Evolutionary conservation across 257 asterid species (phyloP), one percentile per base, ranked within the genome.

Genomic region (Solanum etuberosum): DNA sequence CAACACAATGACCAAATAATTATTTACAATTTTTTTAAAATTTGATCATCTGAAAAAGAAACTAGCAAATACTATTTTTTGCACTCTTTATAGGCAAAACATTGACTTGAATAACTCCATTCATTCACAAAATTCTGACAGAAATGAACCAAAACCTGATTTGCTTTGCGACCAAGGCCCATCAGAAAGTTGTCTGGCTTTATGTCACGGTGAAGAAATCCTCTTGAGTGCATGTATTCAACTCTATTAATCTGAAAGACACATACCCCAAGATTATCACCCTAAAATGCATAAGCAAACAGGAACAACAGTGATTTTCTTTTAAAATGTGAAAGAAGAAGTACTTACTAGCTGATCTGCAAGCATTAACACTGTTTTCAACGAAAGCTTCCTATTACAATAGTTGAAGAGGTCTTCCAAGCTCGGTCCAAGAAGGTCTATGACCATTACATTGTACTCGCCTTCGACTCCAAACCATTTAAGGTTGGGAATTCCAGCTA

Each of bases 141-240:
- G 42, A 80, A 80, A 80, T 80, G 27, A 80, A 80, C 29, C 42
- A 27, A 43, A 80, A 93, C 99, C 96, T 96, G 99, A 88, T 95
- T 96, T 76, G 99, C 99, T 93, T 95, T 96, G 92, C 99, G 97
- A 35, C 99, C 97, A 90, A 96, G 92, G 89, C 99, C 99, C 99
- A 96, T 96, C 89, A 95, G 90, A 89, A 95, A 96, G 85, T 94
- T 95, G 90, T 95, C 98, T 46, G 99, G 99, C 94, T 96, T 96
- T 90, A 96, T 94, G 90, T 95, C 98, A 73, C 99, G 98, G 88
- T 96, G 99, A 91, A 96, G 99, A 92, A 96, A 95, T 90, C 98
- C 97, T 92, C 99, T 93, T 21, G 99, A 93, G 85, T 96, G 99
- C 96, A 94, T 92, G 92, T 96, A 95, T 86, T 96, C 98, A 89